Base-by-base conservation (phyloP, 164 flowering plant species). In the Amborella trichopoda region DNA sequence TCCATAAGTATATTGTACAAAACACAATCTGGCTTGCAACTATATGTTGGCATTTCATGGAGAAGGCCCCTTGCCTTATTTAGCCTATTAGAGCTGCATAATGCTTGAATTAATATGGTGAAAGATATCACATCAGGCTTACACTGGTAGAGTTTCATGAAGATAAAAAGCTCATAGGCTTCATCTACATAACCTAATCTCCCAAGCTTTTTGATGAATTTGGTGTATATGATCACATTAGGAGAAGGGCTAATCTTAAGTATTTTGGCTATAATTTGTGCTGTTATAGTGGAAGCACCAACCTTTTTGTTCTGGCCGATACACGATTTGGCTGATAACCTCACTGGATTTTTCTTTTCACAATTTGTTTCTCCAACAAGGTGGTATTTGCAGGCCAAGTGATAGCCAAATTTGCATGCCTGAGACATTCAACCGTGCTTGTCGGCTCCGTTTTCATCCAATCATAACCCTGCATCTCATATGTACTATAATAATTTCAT, bases 1-100 rank as follows among this genome's bases (percentile, higher is more conserved):
- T 60, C 46, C 17, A 60, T 54, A 11, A 60, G 14, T 26, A 14
- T 55, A 44, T 60, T 60, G 50, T 60, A 60, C 49, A 58, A 60
- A 32, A 43, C n/a, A 19, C 44, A 25, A 20, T 60, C 59, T 5
- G 55, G 51, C 28, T 49, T 44, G 42, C 59, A 54, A 6, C 54
- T 44, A 34, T 49, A 39, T 21, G 6, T 14, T 5, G 50, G 32
- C 55, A 60, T 54, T 60, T 54, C 45, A 3, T 39, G 46, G 16
- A 60, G 40, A 19, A 60, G 33, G 26, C 23, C 21, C 17, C 49
- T 34, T 17, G 64, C 64, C 22, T 24, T 48, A 20, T 55, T 51
- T 1, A 49, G 18, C 55, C 49, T 55, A 21, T 23, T 44, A 23
- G 34, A 49, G 23, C 49, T 13, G 17, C 54, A 54, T 13, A 60